Percentiles rank a stretch among this genome's conserved stretches.
Conservation (phyloP, 1,139 yeast genomes). For the Debaryomyces nepalensis region DNA sequence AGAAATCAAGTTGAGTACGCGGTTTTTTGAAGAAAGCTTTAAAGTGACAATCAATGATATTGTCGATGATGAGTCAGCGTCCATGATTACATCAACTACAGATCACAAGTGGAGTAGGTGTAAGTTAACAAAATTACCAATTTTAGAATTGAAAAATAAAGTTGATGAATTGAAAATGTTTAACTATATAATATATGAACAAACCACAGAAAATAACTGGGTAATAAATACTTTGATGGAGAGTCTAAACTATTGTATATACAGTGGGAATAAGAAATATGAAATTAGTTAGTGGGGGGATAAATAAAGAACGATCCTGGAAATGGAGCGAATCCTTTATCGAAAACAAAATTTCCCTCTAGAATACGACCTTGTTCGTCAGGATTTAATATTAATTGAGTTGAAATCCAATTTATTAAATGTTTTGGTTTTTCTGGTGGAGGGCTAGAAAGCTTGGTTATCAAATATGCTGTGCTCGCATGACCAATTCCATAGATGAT, state of each 20-base stretch:
- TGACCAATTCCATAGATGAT: conserved; percentile 60
- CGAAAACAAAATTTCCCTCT: conserved; percentile 12
- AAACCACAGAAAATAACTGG: conserved; percentile 17
- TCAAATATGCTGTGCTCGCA: conserved; percentile 56
- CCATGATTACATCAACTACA: conserved; percentile 31
- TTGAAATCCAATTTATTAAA: conserved; percentile 36
- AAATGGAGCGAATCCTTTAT: conserved; percentile 12
- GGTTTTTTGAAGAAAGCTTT: conserved; percentile 36
- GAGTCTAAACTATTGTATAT: conserved; percentile 34
- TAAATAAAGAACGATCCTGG: conserved; percentile 12
- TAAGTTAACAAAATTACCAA: conserved; percentile 40
- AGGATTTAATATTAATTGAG: conserved; percentile 38
- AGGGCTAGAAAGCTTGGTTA: conserved; percentile 58
- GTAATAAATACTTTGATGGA: conserved; percentile 21
- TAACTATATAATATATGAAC: conserved; percentile 31
- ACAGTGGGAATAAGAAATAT: conserved; percentile 26
- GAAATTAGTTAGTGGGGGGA: conserved; percentile 14
- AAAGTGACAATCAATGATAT: conserved; percentile 20
- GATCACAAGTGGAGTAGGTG: conserved; percentile 47
- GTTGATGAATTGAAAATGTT: conserved; percentile 40
- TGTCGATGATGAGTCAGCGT: conserved; percentile 17
- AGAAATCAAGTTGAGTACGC: conserved; percentile 30
- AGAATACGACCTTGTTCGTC: conserved; percentile 12
- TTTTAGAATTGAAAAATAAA: conserved; percentile 38
- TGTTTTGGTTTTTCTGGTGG: conserved; percentile 41